Evolutionary conservation across 805 yeast genomes (phyloP).

Genomic region (Nakazawaea anatomiae): DNA sequence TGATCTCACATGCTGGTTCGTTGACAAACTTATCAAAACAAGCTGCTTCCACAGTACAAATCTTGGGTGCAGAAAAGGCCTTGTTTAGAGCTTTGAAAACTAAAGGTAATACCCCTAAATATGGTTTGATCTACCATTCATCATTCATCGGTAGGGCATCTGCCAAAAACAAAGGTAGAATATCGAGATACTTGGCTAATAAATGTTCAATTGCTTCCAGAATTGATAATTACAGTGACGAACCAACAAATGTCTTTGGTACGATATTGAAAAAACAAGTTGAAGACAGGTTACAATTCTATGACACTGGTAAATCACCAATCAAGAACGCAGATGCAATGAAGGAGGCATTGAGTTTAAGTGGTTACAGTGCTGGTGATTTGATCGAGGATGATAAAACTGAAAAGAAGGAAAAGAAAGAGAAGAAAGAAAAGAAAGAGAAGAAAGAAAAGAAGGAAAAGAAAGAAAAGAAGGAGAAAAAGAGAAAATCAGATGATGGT

Average conservation of each 20-base stretch:
- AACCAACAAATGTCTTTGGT: slow-evolving; percentile 88
- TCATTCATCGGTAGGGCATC: slow-evolving; percentile 91
- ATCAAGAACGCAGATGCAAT: slow-evolving; percentile 95
- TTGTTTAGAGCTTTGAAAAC: slow-evolving; percentile 94
- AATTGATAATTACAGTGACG: slow-evolving; percentile 95
- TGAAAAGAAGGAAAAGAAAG: slow-evolving; percentile 28
- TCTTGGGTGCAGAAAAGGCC: slow-evolving; percentile 96
- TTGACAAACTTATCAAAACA: slow-evolving; percentile 93
- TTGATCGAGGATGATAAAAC: slow-evolving; percentile 22
- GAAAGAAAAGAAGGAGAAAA: slow-evolving; percentile 32
- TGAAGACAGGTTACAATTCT: slow-evolving; percentile 93
- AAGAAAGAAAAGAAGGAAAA: slow-evolving; percentile 45
- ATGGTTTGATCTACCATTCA: slow-evolving; percentile 92
- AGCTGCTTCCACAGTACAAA: slow-evolving; percentile 99
- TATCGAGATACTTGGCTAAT: slow-evolving; percentile 96
- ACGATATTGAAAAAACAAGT: slow-evolving; percentile 90
- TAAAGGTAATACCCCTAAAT: slow-evolving; percentile 94
- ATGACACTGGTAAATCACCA: slow-evolving; percentile 95
- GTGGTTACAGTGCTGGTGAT: slow-evolving; percentile 29
- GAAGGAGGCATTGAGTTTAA: slow-evolving; percentile 77
- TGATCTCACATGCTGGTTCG: slow-evolving; percentile 98
- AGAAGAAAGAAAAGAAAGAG: slow-evolving; percentile 43
- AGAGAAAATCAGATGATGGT: slow-evolving; percentile 28
- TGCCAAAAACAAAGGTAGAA: slow-evolving; percentile 97
- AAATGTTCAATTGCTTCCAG: slow-evolving; percentile 98